Evolutionary conservation across 805 yeast genomes (phyloP).

Genomic region (Metschnikowia orientalis): DNA sequence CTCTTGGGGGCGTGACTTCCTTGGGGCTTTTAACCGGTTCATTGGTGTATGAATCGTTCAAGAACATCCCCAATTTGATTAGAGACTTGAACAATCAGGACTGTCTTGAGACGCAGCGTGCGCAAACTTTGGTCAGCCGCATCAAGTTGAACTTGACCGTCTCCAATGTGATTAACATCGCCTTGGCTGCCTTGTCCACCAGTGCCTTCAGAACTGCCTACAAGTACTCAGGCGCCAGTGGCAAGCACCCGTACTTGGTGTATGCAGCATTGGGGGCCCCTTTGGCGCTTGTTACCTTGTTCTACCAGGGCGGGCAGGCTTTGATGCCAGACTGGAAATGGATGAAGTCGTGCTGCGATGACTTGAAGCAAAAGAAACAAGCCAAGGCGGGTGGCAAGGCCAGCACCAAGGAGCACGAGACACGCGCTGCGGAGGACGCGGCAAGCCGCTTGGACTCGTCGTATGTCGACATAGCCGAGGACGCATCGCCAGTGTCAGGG

Average conservation of each 20-base stretch:
- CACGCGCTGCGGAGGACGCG: constrained; percentile 12
- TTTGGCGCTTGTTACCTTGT: constrained; percentile 23
- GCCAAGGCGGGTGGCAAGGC: background rate
- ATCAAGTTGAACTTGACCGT: constrained; percentile 21
- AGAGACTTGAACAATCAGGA: constrained; percentile 23
- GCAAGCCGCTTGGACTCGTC: constrained; percentile 34
- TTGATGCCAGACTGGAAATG: constrained; percentile 4
- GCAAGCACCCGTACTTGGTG: constrained; percentile 69
- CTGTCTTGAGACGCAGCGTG: constrained; percentile 12
- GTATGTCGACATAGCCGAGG: constrained; percentile 41
- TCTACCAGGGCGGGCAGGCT: constrained; percentile 9
- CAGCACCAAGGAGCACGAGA: background rate
- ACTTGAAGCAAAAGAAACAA: background rate
- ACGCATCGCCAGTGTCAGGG: constrained; percentile 30
- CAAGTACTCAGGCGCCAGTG: constrained; percentile 48
- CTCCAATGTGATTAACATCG: constrained; percentile 28
- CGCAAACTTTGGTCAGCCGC: constrained; percentile 14
- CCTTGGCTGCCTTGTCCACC: constrained; percentile 43
- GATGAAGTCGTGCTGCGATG: constrained; percentile 1
- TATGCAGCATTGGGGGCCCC: constrained; percentile 60
- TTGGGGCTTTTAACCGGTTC: constrained; percentile 61
- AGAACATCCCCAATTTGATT: constrained; percentile 27
- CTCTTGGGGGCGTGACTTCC: constrained; percentile 61
- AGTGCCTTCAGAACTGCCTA: constrained; percentile 53
- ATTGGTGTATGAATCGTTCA: constrained; percentile 38